Evolutionary conservation across 495 filamentous ascomycete genomes (phyloP).

Genomic region (Chaetomium tenue): DNA sequence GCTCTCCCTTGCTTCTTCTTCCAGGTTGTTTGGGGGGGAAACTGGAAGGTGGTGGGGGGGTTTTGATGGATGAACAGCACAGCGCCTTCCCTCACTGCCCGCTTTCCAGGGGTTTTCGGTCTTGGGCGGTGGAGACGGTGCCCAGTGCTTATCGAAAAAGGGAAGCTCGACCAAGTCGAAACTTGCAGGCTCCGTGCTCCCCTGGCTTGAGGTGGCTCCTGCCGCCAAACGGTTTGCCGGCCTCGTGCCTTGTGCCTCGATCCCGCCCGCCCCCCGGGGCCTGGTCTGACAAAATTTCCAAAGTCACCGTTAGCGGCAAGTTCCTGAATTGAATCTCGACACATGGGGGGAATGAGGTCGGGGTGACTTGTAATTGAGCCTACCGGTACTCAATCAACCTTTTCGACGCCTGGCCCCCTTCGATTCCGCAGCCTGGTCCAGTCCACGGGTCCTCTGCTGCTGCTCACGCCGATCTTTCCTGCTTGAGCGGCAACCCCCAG

Average conservation of each 20-base stretch:
- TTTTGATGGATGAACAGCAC: background rate
- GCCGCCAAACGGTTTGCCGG: background rate
- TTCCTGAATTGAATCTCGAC: background rate
- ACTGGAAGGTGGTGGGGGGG: background rate
- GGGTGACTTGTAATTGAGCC: background rate
- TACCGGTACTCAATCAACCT: background rate
- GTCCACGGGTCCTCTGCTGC: background rate
- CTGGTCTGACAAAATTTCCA: slow-evolving; percentile 1
- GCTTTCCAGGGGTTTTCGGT: background rate
- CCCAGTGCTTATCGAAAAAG: slow-evolving; percentile 3
- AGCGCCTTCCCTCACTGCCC: too few relatives aligned
- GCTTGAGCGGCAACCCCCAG: slow-evolving; percentile 10
- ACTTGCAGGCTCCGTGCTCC: background rate
- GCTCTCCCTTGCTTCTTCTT: too few relatives aligned
- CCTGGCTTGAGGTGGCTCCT: background rate
- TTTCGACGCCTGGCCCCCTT: slow-evolving; percentile 5
- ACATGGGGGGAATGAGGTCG: too few relatives aligned
- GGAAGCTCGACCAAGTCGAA: background rate
- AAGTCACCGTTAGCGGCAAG: background rate
- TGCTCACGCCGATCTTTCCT: slow-evolving; percentile 23
- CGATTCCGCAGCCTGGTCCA: slow-evolving; percentile 16
- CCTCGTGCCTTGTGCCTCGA: background rate
- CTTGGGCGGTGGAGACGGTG: background rate
- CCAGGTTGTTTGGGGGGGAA: background rate
- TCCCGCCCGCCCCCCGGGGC: background rate